These are phyloP conservation scores for Candida ponderosae DNA, from an alignment of 805 yeast species.

Conservation along the genomic window DNA sequence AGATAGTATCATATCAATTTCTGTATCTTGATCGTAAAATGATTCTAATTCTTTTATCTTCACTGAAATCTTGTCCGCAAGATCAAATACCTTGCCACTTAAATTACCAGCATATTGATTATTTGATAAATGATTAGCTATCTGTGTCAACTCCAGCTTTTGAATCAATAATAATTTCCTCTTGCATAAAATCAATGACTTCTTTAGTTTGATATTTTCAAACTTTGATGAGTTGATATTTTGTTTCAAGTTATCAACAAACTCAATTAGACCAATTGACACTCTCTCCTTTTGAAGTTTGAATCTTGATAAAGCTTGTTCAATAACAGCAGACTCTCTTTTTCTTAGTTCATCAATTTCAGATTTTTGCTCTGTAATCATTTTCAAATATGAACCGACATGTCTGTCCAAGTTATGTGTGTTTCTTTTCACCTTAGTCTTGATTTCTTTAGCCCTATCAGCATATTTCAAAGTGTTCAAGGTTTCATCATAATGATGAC, in stretches of 20 bases:
- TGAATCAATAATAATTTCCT: constrained; percentile 34
- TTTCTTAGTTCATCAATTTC: constrained; percentile 63
- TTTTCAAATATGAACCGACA: constrained; percentile 75
- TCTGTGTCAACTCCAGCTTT: constrained; percentile 27
- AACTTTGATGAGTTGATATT: constrained; percentile 36
- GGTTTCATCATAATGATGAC: constrained; percentile 87
- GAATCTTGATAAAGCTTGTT: constrained; percentile 27
- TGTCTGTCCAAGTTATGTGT: constrained; percentile 72
- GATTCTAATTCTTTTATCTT: constrained; percentile 48
- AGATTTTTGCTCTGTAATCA: constrained; percentile 73
- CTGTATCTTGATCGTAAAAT: constrained; percentile 39
- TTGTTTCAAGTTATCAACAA: constrained; percentile 31
- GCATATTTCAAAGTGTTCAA: constrained; percentile 88
- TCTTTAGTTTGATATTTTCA: constrained; percentile 34
- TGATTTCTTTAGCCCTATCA: constrained; percentile 83
- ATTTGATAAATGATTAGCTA: constrained; percentile 14
- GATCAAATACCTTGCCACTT: constrained; percentile 22
- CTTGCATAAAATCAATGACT: constrained; percentile 29
- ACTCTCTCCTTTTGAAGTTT: constrained; percentile 30
- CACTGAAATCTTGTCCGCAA: constrained; percentile 25
- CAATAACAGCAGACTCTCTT: constrained; percentile 39
- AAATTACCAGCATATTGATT: constrained; percentile 17
- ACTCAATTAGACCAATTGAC: constrained; percentile 30
- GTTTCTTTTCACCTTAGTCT: constrained; percentile 70
- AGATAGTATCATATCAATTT: constrained; percentile 42